Percentiles rank a stretch among this genome's conserved stretches.
phyloP scores from a whole-genome alignment of 2,329 filamentous ascomycete species.

The Blastomyces silverae region DNA sequence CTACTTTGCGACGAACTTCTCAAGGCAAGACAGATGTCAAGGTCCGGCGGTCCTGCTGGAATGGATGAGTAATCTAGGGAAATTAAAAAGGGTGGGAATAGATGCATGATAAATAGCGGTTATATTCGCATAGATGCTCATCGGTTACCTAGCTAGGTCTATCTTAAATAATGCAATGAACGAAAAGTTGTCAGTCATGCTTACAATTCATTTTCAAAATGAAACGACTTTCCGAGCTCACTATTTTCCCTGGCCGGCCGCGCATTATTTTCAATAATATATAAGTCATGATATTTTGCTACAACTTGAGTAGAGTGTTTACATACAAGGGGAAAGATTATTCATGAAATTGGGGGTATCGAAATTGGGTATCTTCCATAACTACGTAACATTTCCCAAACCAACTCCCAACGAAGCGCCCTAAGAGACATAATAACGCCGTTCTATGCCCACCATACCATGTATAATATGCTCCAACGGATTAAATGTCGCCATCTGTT shows the following conservation, averaged over 20 bases:
- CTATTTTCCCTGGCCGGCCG: background rate
- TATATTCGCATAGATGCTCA: constrained; percentile 9
- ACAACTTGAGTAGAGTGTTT: background rate
- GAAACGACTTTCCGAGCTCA: background rate
- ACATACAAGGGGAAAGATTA: background rate
- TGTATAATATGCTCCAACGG: constrained; percentile 4
- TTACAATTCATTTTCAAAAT: background rate
- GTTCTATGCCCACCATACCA: constrained; percentile 12
- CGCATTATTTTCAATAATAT: too few relatives aligned
- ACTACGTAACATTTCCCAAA: background rate
- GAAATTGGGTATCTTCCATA: constrained; percentile 11
- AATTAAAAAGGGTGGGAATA: background rate
- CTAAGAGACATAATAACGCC: constrained; percentile 16
- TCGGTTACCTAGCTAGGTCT: background rate
- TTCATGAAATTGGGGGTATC: background rate
- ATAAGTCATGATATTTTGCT: background rate
- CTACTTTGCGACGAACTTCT: constrained; percentile 93
- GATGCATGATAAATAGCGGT: constrained; percentile 1
- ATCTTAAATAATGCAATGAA: constrained; percentile 11
- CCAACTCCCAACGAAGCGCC: background rate
- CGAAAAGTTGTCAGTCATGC: background rate
- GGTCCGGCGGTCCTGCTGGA: constrained; percentile 38
- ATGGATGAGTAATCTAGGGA: constrained; percentile 35
- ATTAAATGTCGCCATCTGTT: constrained; percentile 27
- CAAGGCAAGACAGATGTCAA: constrained; percentile 91